These are phyloP conservation scores for Stipa capillata DNA, from an alignment of 176 grass and related monocot genomes.

Conservation along the genomic window DNA sequence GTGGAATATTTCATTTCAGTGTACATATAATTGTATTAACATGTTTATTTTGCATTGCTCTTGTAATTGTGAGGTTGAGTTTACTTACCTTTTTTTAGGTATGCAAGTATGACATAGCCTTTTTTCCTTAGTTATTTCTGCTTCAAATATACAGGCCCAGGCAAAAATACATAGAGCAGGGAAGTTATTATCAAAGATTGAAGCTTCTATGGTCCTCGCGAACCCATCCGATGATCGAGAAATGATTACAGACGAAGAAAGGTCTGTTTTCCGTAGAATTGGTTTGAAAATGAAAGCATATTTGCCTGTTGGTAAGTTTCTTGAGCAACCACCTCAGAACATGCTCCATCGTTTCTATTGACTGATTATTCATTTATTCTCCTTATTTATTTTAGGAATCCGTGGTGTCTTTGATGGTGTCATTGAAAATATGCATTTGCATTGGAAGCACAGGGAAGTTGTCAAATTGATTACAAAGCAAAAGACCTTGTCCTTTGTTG, in stretches of 20 bases:
- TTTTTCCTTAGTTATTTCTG: background rate
- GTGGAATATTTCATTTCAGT: background rate
- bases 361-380: conserved; percentile 11
- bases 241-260: conserved; percentile 91
- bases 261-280: conserved; percentile 86
- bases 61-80: background rate
- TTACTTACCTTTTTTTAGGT: background rate
- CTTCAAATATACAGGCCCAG: conserved; percentile 53
- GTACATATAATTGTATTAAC: background rate
- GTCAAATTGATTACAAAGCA: conserved; percentile 94
- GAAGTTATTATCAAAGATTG: conserved; percentile 66
- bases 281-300: conserved; percentile 88
- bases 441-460: conserved; percentile 96
- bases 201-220: conserved; percentile 69
- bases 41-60: background rate
- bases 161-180: conserved; percentile 68
- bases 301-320: conserved; percentile 81
- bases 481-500: conserved; percentile 75
- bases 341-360: background rate
- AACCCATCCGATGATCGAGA: conserved; percentile 70
- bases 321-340: background rate
- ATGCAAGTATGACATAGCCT: background rate
- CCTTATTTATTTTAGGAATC: conserved; percentile 43
- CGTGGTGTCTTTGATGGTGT: conserved; percentile 94
- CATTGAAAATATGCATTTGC: conserved; percentile 99